Percentiles rank a stretch among this genome's conserved stretches.
Conservation (phyloP, 169 alveolate genomes). For the Perkinsus marinus region DNA sequence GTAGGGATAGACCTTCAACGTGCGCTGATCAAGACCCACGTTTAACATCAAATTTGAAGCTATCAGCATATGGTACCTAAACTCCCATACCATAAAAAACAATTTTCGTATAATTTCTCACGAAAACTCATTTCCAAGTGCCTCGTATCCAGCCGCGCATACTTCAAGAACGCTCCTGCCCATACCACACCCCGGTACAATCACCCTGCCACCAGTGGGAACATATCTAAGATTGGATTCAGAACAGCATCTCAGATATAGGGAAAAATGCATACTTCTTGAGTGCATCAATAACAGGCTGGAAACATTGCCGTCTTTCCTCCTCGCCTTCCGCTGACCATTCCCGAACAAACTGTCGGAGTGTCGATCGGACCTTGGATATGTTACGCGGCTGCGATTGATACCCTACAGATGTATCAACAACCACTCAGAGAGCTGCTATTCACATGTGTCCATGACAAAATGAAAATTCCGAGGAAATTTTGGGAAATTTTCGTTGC, state of each 20-base stretch:
- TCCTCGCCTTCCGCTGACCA: slow-evolving; percentile 54
- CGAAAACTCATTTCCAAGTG: slow-evolving; percentile 72
- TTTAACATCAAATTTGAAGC: slow-evolving; percentile 18
- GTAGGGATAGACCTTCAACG: slow-evolving; percentile 13
- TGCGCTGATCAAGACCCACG: background rate
- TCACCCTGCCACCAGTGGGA: slow-evolving; percentile 24
- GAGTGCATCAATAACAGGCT: slow-evolving; percentile 53
- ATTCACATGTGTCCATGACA: no score
- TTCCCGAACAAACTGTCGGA: slow-evolving; percentile 57
- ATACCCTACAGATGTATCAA: background rate
- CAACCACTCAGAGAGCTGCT: no score
- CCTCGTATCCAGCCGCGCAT: slow-evolving; percentile 56
- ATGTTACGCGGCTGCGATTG: background rate
- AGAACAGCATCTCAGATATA: slow-evolving; percentile 12
- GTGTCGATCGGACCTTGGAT: slow-evolving; percentile 42
- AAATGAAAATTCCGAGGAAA: no score
- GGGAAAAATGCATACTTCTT: slow-evolving; percentile 13
- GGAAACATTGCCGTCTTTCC: slow-evolving; percentile 61
- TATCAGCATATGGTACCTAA: background rate
- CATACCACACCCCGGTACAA: slow-evolving; percentile 63
- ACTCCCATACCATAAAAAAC: slow-evolving; percentile 20
- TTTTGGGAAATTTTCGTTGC: no score
- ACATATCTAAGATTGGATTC: background rate
- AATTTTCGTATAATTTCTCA: slow-evolving; percentile 45
- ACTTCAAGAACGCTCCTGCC: slow-evolving; percentile 68